Percentiles rank a stretch among this genome's conserved stretches.
Evolutionary conservation across 805 yeast genomes (phyloP).

Genomic region (Candida andamanensis): DNA sequence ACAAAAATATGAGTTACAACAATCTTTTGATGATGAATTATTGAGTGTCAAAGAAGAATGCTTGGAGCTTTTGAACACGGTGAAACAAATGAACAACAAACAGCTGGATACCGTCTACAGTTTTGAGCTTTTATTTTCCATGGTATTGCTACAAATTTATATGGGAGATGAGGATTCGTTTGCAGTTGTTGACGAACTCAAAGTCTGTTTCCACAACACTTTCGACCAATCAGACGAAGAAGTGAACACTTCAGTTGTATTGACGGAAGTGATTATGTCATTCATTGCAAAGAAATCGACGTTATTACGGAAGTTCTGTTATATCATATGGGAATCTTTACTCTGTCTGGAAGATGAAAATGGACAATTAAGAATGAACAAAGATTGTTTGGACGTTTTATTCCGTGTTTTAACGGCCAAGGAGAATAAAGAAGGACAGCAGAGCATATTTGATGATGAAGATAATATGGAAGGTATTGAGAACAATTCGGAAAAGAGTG

Average conservation of each 20-base stretch:
- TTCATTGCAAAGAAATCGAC: constrained; percentile 39
- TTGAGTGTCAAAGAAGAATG: constrained; percentile 44
- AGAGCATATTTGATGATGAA: constrained; percentile 64
- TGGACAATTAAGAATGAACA: constrained; percentile 23
- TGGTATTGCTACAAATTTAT: constrained; percentile 72
- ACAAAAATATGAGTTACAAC: constrained; percentile 15
- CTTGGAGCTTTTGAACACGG: constrained; percentile 30
- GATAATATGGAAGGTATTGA: constrained; percentile 18
- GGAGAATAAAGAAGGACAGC: constrained; percentile 81
- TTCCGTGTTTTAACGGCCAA: constrained; percentile 42
- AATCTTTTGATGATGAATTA: constrained; percentile 58
- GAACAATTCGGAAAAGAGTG: constrained; percentile 23
- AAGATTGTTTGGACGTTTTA: constrained; percentile 31
- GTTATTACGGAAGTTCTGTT: constrained; percentile 32
- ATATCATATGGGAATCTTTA: constrained; percentile 37
- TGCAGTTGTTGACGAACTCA: constrained; percentile 66
- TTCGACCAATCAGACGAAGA: constrained; percentile 29
- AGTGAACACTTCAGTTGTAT: constrained; percentile 22
- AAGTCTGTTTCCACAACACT: constrained; percentile 49
- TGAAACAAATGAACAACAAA: constrained; percentile 18
- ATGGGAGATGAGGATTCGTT: constrained; percentile 76
- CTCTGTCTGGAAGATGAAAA: constrained; percentile 26
- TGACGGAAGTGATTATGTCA: constrained; percentile 41
- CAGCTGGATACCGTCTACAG: constrained; percentile 44
- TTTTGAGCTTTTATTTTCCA: constrained; percentile 72